A percentile compares a stretch with the other conserved stretches of the same genome.
Evolutionary conservation across 352 stramenopile species (phyloP).

Genomic region (Phytophthora sojae): DNA sequence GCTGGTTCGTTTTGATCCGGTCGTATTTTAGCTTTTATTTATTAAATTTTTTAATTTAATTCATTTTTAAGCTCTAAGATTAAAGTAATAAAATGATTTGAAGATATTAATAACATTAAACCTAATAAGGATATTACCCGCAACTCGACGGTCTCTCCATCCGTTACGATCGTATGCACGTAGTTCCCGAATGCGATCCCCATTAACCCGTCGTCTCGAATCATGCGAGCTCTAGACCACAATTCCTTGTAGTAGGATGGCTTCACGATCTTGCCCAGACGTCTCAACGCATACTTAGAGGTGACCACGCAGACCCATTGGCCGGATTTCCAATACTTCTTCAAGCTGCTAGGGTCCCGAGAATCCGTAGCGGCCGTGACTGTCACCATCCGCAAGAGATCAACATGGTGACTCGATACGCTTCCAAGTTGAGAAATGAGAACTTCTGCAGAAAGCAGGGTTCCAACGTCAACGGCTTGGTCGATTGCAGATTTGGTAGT

Average conservation of each 20-base stretch:
- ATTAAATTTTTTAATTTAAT: too few relatives aligned
- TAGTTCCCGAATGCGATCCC: constrained; percentile 20
- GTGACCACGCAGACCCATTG: constrained; percentile 32
- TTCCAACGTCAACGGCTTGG: not conserved
- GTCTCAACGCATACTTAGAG: constrained; percentile 32
- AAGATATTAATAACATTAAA: too few relatives aligned
- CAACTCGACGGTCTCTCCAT: constrained; percentile 29
- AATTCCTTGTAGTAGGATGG: constrained; percentile 36
- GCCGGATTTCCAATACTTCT: constrained; percentile 7
- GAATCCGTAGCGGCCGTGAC: not conserved
- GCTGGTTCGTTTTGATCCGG: not conserved
- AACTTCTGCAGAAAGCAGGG: not conserved
- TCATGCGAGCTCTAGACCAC: constrained; percentile 29
- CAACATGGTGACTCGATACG: not conserved
- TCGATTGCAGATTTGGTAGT: not conserved
- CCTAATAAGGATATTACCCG: too few relatives aligned
- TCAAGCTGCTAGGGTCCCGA: not conserved
- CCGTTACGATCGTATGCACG: constrained; percentile 30
- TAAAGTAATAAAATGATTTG: too few relatives aligned
- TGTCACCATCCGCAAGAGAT: constrained; percentile 10
- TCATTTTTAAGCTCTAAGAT: too few relatives aligned
- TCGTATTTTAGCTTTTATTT: too few relatives aligned
- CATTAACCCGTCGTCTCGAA: constrained; percentile 12
- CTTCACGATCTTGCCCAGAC: constrained; percentile 27
- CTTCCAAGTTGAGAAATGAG: not conserved